phyloP scores from a whole-genome alignment of 352 stramenopile species.

The Pythium chondricola region DNA sequence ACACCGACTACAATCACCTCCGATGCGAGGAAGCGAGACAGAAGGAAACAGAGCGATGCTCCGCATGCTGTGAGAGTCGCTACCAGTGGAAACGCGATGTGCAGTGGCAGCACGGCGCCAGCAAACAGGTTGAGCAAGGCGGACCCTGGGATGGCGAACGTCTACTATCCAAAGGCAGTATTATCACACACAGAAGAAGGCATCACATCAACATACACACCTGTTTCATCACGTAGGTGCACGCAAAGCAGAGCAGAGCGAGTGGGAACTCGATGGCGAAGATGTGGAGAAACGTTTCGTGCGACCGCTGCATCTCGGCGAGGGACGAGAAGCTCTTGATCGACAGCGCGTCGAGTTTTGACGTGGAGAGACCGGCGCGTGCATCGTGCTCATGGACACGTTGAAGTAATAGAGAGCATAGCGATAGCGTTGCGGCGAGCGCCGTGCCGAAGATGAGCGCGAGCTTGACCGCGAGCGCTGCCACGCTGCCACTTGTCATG shows the following conservation, averaged over 20 bases:
- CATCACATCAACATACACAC: conserved; percentile 12
- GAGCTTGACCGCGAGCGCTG: conserved; percentile 28
- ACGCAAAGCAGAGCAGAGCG: conserved; percentile 62
- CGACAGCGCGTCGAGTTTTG: conserved; percentile 47
- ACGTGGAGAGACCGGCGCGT: conserved; percentile 27
- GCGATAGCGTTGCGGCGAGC: conserved; percentile 23
- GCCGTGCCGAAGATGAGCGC: conserved; percentile 31
- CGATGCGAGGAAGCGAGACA: conserved; percentile 57
- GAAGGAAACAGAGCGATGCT: conserved; percentile 63
- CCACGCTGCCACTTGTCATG: neutral
- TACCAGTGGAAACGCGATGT: conserved; percentile 63
- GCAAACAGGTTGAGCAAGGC: conserved; percentile 74
- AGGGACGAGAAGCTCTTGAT: conserved; percentile 55
- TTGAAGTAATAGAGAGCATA: conserved; percentile 38
- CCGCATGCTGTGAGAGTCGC: conserved; percentile 58
- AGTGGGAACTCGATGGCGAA: conserved; percentile 55
- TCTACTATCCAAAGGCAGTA: conserved; percentile 23
- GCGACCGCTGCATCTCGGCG: conserved; percentile 50
- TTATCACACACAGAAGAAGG: neutral
- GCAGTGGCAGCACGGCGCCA: conserved; percentile 53
- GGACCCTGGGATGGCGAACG: conserved; percentile 77
- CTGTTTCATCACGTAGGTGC: conserved; percentile 80
- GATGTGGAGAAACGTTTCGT: conserved; percentile 50
- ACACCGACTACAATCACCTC: conserved; percentile 49
- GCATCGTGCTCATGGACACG: conserved; percentile 43